phyloP scores from a whole-genome alignment of 2,329 filamentous ascomycete genomes.

The Raffaelea albimanens region DNA sequence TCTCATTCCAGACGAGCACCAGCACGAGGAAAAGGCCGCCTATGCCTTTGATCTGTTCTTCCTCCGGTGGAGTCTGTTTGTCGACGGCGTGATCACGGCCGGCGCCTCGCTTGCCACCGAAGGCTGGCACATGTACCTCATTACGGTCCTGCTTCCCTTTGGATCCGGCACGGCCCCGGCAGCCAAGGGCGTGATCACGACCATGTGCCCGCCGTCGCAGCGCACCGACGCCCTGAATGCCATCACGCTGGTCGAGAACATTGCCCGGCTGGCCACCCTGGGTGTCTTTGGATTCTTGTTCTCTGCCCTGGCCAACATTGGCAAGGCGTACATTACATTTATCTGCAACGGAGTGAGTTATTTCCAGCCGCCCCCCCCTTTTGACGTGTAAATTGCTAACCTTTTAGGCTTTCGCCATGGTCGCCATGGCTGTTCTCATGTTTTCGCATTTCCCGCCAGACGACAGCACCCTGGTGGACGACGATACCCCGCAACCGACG shows the following conservation, averaged over 20 bases:
- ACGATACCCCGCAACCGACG: background rate
- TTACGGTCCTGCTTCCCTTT: constrained; percentile 55
- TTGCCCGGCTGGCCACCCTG: constrained; percentile 53
- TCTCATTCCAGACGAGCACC: constrained; percentile 14
- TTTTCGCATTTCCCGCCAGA: constrained; percentile 32
- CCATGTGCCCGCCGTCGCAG: constrained; percentile 55
- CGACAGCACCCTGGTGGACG: constrained; percentile 24
- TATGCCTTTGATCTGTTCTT: constrained; percentile 60
- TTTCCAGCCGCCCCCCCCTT: too few species aligned
- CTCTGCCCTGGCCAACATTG: constrained; percentile 49
- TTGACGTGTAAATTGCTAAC: too few species aligned
- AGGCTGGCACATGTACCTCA: constrained; percentile 60
- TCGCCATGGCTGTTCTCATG: constrained; percentile 30
- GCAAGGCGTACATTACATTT: constrained; percentile 54
- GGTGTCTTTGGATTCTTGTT: constrained; percentile 61
- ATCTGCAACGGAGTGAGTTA: constrained; percentile 52
- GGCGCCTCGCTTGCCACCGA: constrained; percentile 51
- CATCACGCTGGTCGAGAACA: constrained; percentile 61
- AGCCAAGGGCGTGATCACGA: constrained; percentile 63
- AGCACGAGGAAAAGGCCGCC: constrained; percentile 30
- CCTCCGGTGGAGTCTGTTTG: constrained; percentile 53
- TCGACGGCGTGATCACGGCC: constrained; percentile 56
- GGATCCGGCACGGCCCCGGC: constrained; percentile 60
- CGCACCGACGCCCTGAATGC: constrained; percentile 59
- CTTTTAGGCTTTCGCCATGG: constrained; percentile 40